phyloP scores from a whole-genome alignment of 805 yeast genomes.

The Zygosaccharomyces lentus region DNA sequence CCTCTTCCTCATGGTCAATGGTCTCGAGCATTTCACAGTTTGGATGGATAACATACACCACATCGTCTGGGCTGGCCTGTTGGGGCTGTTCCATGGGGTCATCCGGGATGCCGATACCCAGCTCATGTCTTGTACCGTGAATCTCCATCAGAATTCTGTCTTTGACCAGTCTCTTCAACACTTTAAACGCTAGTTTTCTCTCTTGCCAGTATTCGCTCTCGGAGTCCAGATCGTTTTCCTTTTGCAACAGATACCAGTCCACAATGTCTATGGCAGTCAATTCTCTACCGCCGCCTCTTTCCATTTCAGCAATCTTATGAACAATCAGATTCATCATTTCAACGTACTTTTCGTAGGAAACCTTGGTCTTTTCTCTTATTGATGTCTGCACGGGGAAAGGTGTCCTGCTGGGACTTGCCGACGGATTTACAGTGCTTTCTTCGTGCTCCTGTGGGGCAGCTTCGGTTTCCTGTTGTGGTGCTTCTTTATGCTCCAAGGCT shows the following conservation, averaged over 20 bases:
- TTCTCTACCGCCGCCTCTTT: constrained; percentile 52
- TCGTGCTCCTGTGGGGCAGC: background rate
- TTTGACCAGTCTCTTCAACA: constrained; percentile 74
- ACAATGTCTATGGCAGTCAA: constrained; percentile 62
- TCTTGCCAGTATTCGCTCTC: constrained; percentile 72
- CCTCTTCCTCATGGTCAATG: constrained; percentile 9
- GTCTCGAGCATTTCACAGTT: constrained; percentile 72
- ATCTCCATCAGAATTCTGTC: constrained; percentile 78
- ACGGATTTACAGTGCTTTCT: background rate
- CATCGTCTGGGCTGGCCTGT: constrained; percentile 29
- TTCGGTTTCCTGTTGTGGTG: background rate
- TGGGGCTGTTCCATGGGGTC: constrained; percentile 24
- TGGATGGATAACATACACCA: constrained; percentile 64
- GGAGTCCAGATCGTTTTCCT: constrained; percentile 63
- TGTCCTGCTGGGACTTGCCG: background rate
- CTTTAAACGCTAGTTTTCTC: constrained; percentile 68
- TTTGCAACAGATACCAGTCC: constrained; percentile 75
- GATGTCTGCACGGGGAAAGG: background rate
- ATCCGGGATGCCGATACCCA: constrained; percentile 36
- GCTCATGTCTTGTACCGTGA: constrained; percentile 44
- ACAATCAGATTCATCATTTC: constrained; percentile 79
- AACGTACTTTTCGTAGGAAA: constrained; percentile 83
- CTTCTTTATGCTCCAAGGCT: constrained; percentile 11
- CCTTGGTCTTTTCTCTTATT: constrained; percentile 36
- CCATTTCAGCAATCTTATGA: constrained; percentile 55